Evolutionary conservation across 768 basidiomycete species (phyloP), one percentile per base, ranked within the genome.

Genomic region (Daedaleopsis sinensis): DNA sequence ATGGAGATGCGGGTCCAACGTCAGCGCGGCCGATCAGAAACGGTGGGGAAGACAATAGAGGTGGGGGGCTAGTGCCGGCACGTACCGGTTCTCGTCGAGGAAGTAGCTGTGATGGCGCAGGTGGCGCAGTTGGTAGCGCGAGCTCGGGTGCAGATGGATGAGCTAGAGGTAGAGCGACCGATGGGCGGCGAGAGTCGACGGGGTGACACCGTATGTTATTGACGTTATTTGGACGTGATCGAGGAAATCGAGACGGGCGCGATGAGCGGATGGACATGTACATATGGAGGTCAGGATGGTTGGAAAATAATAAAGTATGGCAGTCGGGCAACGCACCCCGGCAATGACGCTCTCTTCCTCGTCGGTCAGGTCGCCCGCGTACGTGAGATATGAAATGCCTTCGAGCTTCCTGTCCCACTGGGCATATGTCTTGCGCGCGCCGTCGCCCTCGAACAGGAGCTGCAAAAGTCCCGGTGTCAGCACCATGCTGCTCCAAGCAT

Each of bases 21-120:
- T 32, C 27, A 32, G 27, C 27, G 3, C 27, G 27, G 27, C 27
- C 27, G 27, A 32, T 32, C 27, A 32, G 27, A 32, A 7, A 32
- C 27, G 27, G 27, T 32, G 27, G 27, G 27, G 27, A 32, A 32
- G 27, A 32, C 27, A 32, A 32, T 32, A 32, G 27, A 32, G 27
- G 27, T 32, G 27, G 27, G 27, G 27, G 27, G 27, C 27, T 32
- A 7, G 27, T 32, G 39, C 39, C 39, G 39, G 39, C 39, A 27
- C 66, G 58, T 39, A 67, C 66, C 61, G 64, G 46, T 58, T 61
- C 50, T 65, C 64, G 57, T 66, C 65, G 23, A 60, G 19, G 58
- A 68, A 68, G 63, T 62, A 68, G 11, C 49, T 47, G 50, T 64
- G 67, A n/a, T 63, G 27, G 43, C 59, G 62, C 36, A 68, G 56